Percentiles rank a stretch among this genome's conserved stretches.
These are phyloP conservation scores for Erucastrum elatum DNA, from an alignment of 345 rosid species.

Conservation along the genomic window DNA sequence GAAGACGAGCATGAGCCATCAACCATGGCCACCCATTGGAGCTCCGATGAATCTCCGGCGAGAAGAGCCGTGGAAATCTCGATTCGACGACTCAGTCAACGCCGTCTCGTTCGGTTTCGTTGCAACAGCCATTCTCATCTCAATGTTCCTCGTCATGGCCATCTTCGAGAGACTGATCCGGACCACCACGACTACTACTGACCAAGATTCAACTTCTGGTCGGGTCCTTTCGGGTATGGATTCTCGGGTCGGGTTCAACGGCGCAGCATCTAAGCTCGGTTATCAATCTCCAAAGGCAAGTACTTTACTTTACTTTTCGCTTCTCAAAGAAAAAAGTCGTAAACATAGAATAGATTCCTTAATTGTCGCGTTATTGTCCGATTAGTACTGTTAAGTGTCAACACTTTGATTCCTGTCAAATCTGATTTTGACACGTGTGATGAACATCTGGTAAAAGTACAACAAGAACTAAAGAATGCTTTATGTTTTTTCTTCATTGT, in stretches of 20 bases:
- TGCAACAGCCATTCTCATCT: background rate
- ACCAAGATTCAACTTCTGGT: conserved; percentile 24
- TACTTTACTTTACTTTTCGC: conserved; percentile 7
- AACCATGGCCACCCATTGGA: background rate
- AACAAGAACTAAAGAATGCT: conserved; percentile 8
- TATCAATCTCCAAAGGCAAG: conserved; percentile 83
- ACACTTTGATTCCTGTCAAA: background rate
- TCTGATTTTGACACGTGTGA: conserved; percentile 18
- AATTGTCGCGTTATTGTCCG: conserved; percentile 29
- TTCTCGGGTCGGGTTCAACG: conserved; percentile 54
- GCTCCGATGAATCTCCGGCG: background rate
- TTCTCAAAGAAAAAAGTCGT: conserved; percentile 1
- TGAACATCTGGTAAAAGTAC: background rate
- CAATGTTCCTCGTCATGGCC: background rate
- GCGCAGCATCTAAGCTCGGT: conserved; percentile 52
- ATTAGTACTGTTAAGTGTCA: background rate
- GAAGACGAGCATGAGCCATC: background rate
- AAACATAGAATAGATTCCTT: conserved; percentile 14
- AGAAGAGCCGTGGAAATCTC: conserved; percentile 2
- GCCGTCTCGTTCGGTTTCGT: background rate
- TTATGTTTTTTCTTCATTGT: background rate
- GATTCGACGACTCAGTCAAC: conserved; percentile 1
- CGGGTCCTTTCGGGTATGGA: conserved; percentile 50
- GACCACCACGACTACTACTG: conserved; percentile 51
- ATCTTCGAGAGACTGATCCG: conserved; percentile 33